Base-by-base conservation (phyloP, 192 early-diverging fungal genomes). In the Umbelopsis sp. region DNA sequence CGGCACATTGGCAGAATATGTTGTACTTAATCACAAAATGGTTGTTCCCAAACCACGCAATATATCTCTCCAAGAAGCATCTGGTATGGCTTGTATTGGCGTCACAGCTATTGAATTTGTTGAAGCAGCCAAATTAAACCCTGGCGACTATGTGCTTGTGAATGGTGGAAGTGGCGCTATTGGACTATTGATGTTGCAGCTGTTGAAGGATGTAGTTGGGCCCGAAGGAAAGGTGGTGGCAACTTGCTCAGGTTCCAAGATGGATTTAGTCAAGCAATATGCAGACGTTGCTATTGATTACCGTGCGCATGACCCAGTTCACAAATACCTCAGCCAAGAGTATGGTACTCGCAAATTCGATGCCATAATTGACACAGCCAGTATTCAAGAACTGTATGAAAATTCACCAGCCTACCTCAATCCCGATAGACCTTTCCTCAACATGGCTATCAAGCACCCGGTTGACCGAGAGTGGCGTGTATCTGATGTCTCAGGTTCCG, bases 201-300 rank as follows among this genome's bases (percentile, higher is more conserved):
- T 66, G 36, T 17, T 25, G 20, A 66, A 66, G 24, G 20, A 41
- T 4, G 22, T 41, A 0, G 65, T 66, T 1, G 65, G 65, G 2
- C 65, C 65, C 10, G n/a, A 41, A 34, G 65, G 65, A 5, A 66
- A 66, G 21, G 65, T 66, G 4, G 65, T 66, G n/a, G 24, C 65
- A 66, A 66, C 65, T 17, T 43, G 65, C 65, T 66, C 65, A 0
- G 21, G 26, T 10, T n/a, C 65, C 11, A 66, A 66, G 36, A 25
- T 16, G 20, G 65, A 66, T 34, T 3, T 66, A 4, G 65, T 66
- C 36, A 16, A 16, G 65, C 36, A 41, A 17, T 45, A 43, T 43
- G 65, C 52, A 12, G 65, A 66, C 43, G 65, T 16, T n/a, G 65
- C 43, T 34, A 66, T 66, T 25, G 65, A 66, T 66, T 66, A 66